Evolutionary conservation across 768 basidiomycete genomes (phyloP).

Genomic region (Podaxis mareebaensis): DNA sequence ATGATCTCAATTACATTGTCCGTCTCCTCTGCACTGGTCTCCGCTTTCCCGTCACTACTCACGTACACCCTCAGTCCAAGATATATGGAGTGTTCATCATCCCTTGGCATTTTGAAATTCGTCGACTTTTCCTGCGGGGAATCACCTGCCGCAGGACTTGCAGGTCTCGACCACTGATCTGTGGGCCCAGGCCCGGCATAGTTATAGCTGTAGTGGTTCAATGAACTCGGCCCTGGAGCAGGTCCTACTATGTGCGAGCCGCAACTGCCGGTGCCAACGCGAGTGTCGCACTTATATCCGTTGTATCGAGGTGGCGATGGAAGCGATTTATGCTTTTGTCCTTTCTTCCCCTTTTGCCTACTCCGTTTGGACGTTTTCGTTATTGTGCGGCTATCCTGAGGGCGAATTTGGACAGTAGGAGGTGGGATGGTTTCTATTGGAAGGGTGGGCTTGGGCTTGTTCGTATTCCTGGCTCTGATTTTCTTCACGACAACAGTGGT

Average conservation of each 20-base stretch:
- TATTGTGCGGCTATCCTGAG: not conserved
- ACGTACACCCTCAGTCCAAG: not conserved
- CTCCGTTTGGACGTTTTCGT: not conserved
- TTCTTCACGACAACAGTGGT: constrained; percentile 23
- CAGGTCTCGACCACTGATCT: constrained; percentile 1
- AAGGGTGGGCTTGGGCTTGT: not conserved
- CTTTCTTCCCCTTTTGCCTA: not conserved
- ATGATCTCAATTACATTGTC: not conserved
- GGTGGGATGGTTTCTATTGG: not conserved
- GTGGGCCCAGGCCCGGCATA: not conserved
- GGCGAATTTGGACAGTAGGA: not conserved
- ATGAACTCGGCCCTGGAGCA: not conserved
- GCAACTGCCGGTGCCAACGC: not conserved
- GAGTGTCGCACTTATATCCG: constrained; percentile 4
- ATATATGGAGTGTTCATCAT: not conserved
- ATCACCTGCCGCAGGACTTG: not conserved
- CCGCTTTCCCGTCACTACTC: not conserved
- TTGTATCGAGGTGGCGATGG: constrained; percentile 4
- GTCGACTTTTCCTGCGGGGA: not conserved
- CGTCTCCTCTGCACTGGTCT: not conserved
- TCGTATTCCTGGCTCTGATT: not conserved
- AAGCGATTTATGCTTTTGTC: not conserved
- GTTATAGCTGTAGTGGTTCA: not conserved
- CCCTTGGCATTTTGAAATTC: not conserved
- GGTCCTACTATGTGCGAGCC: not conserved